A percentile compares a stretch with the other conserved stretches of the same genome.
These are phyloP conservation scores for Eudorina sp. DNA, from an alignment of 139 green algal genomes.

Conservation along the genomic window DNA sequence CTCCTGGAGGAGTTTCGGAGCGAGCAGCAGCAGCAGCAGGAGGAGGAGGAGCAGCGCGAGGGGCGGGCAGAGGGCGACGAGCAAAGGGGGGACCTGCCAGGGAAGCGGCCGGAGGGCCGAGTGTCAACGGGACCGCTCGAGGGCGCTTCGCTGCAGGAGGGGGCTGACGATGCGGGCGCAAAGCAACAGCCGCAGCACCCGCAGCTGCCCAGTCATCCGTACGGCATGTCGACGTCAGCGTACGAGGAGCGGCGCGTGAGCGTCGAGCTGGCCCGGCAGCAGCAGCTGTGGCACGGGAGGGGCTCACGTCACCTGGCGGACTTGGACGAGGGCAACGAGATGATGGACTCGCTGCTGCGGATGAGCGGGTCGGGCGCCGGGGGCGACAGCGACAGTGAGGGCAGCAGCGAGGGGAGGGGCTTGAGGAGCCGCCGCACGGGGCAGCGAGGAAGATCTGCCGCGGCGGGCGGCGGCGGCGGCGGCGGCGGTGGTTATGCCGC, in stretches of 20 bases:
- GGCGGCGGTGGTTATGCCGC: not conserved
- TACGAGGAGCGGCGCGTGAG: not conserved
- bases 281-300: not conserved
- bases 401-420: not conserved
- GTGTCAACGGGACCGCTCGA: not conserved
- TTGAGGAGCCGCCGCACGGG: no score
- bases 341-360: not conserved
- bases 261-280: not conserved
- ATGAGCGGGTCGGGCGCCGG: not conserved
- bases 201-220: not conserved
- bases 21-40: not conserved
- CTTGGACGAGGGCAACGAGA: constrained; percentile 27
- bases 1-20: constrained; percentile 19
- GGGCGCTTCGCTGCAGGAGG: not conserved
- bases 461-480: not conserved
- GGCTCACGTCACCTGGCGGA: not conserved
- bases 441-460: not conserved
- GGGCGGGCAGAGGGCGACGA: not conserved
- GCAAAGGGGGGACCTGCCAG: not conserved
- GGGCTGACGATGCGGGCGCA: no score
- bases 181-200: not conserved
- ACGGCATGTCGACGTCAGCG: not conserved
- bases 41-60: not conserved
- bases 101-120: no score
- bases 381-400: not conserved